Evolutionary conservation across 1,139 yeast species (phyloP).

Genomic region (Sugiyamaella grinbergsii): DNA sequence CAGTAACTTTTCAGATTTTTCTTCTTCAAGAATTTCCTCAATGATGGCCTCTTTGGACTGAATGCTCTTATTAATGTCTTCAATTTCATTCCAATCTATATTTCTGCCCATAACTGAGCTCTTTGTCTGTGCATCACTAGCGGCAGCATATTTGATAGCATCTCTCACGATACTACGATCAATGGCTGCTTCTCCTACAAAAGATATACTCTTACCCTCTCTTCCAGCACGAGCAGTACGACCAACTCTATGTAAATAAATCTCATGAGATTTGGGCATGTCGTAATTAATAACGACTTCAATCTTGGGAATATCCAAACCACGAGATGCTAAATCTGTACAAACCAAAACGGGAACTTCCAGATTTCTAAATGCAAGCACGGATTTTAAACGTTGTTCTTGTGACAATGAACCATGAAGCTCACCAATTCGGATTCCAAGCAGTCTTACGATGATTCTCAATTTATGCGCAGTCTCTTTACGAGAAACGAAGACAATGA

Average conservation of each 20-base stretch:
- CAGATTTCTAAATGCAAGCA: constrained; percentile 76
- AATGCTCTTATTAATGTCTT: constrained; percentile 61
- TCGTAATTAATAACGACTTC: constrained; percentile 92
- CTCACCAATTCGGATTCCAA: constrained; percentile 88
- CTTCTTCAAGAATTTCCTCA: constrained; percentile 82
- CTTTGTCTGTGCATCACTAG: constrained; percentile 30
- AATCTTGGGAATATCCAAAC: constrained; percentile 97
- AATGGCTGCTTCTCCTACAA: constrained; percentile 85
- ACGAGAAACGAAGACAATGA: constrained; percentile 86
- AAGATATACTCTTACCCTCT: constrained; percentile 87
- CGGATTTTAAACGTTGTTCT: constrained; percentile 88
- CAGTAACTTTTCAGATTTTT: constrained; percentile 82
- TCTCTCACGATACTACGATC: constrained; percentile 89
- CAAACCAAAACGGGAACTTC: constrained; percentile 86
- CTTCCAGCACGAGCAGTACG: constrained; percentile 99
- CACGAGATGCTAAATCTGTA: constrained; percentile 99
- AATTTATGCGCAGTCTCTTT: constrained; percentile 88
- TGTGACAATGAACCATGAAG: constrained; percentile 93
- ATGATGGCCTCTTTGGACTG: constrained; percentile 60
- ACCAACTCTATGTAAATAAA: constrained; percentile 95
- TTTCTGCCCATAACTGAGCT: constrained; percentile 73
- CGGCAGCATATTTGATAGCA: constrained; percentile 69
- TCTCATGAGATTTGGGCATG: constrained; percentile 90
- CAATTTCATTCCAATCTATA: constrained; percentile 84
- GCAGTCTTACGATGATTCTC: constrained; percentile 78